Percentiles rank a stretch among this genome's conserved stretches.
Evolutionary conservation across 1,139 yeast species (phyloP).

Genomic region (Cylindricascospora bacillispora): DNA sequence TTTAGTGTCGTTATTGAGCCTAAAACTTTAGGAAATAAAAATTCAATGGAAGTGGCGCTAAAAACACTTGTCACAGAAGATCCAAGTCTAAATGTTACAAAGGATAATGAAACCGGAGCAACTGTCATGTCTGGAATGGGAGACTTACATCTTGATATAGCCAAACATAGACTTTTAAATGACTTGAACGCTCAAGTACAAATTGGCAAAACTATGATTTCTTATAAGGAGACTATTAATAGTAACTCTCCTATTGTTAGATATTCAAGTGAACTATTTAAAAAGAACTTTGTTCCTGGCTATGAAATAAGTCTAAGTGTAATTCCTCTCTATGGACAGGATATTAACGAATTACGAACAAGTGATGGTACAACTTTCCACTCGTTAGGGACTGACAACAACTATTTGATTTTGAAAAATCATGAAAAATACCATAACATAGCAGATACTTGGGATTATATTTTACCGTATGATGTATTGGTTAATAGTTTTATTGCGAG

Average conservation of each 20-base stretch:
- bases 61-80: slow-evolving; percentile 64
- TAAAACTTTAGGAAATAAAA: slow-evolving; percentile 68
- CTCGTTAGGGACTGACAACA: slow-evolving; percentile 29
- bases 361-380: slow-evolving; percentile 28
- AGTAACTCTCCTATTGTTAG: slow-evolving; percentile 14
- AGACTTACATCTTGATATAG: slow-evolving; percentile 82
- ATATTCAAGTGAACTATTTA: slow-evolving; percentile 18
- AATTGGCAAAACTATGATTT: slow-evolving; percentile 72
- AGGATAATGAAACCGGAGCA: slow-evolving; percentile 84
- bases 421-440: slow-evolving; percentile 37
- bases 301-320: slow-evolving; percentile 32
- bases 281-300: slow-evolving; percentile 5
- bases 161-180: slow-evolving; percentile 58
- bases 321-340: slow-evolving; percentile 28
- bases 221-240: slow-evolving; percentile 66
- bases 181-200: slow-evolving; percentile 76
- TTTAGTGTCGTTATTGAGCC: slow-evolving; percentile 84
- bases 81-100: slow-evolving; percentile 53
- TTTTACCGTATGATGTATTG: slow-evolving; percentile 33
- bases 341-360: slow-evolving; percentile 29
- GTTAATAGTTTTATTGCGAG: slow-evolving; percentile 47
- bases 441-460: not conserved
- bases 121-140: slow-evolving; percentile 91
- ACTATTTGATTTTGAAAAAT: slow-evolving; percentile 20
- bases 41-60: slow-evolving; percentile 52